phyloP scores from a whole-genome alignment of 2,329 filamentous ascomycete genomes.

The Myriosclerotinia scirpicola region DNA sequence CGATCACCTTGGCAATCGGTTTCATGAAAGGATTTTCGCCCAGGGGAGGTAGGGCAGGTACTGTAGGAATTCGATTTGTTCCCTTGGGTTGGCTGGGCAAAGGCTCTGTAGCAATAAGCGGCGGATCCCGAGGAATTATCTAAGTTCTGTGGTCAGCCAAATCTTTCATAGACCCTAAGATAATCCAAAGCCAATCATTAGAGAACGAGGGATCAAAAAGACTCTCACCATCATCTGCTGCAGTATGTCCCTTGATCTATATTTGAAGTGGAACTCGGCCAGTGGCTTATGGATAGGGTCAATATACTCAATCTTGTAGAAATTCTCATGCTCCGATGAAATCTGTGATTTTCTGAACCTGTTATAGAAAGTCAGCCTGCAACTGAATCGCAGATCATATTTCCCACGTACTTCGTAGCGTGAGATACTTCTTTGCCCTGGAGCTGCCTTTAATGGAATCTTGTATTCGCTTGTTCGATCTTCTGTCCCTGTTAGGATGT shows the following conservation, averaged over 20 bases:
- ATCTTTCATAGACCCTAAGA: neutral
- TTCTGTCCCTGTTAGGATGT: neutral
- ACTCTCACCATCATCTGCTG: constrained; percentile 16
- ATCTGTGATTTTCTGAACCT: constrained; percentile 7
- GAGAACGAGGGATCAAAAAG: neutral
- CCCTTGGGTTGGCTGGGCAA: neutral
- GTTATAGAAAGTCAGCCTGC: neutral
- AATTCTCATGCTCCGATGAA: neutral
- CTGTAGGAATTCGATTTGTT: neutral
- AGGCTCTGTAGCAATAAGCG: neutral
- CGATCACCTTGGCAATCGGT: neutral
- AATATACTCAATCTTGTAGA: constrained; percentile 19
- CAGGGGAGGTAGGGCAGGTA: neutral
- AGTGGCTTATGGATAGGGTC: constrained; percentile 18
- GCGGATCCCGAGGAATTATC: neutral
- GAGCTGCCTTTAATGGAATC: constrained; percentile 12
- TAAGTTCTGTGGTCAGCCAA: neutral
- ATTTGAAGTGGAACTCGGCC: constrained; percentile 25
- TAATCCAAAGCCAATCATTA: neutral
- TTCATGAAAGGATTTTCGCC: neutral
- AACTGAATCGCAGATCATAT: neutral
- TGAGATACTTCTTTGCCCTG: constrained; percentile 18
- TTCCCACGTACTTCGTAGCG: constrained; percentile 10
- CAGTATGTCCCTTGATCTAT: constrained; percentile 20
- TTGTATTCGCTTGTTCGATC: neutral